These are phyloP conservation scores for Fusarium azukiicola DNA, from an alignment of 2,329 filamentous ascomycete genomes.

Conservation along the genomic window DNA sequence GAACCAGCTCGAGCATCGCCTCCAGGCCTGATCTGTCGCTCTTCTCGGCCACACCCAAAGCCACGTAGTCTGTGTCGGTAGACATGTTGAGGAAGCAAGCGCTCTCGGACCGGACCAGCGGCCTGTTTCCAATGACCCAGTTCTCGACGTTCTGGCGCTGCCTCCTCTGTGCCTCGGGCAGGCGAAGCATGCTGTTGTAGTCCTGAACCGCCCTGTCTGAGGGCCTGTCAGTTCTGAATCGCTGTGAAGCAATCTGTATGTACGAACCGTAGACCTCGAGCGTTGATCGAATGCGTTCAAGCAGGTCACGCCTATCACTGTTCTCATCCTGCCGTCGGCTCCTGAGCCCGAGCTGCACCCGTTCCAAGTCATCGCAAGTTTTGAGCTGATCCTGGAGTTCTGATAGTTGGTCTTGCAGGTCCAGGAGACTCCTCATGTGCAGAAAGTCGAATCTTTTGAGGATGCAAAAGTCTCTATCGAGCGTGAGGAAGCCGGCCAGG, in stretches of 20 bases:
- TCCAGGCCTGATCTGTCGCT: neutral
- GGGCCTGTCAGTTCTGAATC: neutral
- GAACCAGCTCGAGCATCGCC: neutral
- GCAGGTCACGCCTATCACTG: neutral
- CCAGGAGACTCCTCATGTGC: conserved; percentile 13
- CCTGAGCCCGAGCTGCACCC: neutral
- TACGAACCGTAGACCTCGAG: conserved; percentile 7
- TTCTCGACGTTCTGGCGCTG: neutral
- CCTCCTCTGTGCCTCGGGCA: neutral
- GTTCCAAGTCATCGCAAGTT: neutral
- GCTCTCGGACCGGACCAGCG: neutral
- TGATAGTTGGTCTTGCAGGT: conserved; percentile 11
- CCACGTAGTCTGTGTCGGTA: neutral
- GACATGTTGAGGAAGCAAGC: neutral
- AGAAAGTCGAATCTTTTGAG: conserved; percentile 7
- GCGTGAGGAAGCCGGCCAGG: neutral
- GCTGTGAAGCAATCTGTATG: too few relatives aligned
- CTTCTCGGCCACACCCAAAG: neutral
- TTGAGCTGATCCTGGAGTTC: neutral
- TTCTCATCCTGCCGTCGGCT: conserved; percentile 18
- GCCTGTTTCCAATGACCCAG: conserved; percentile 5
- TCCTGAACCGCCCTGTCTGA: neutral
- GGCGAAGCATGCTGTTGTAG: neutral
- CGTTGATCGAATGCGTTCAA: neutral
- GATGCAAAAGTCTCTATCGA: conserved; percentile 3